Evolutionary conservation across 2,329 filamentous ascomycete species (phyloP), one percentile per base, ranked within the genome.

Genomic region (Erysiphe pulchra): DNA sequence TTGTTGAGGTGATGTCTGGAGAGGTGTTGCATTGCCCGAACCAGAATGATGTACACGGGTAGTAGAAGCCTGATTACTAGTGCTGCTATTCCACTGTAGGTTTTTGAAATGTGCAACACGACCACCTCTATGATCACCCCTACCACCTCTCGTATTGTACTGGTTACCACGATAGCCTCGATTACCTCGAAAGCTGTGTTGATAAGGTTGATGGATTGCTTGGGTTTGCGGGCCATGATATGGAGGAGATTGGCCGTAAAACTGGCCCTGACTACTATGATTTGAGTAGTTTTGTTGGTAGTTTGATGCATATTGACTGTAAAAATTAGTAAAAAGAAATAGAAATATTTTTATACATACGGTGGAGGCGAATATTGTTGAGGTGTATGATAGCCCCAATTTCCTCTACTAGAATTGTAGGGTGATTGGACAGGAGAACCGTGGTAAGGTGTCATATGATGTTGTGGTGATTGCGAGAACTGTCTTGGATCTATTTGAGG

Each of bases 11-110:
- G 57, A 57, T 43, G 49, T 45, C 31, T 59, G 56, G 32, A 59
- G 56, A 14, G 57, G 56, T 16, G 57, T 58, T 18, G 52, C 54
- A 43, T 55, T 55, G 2, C 55, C 60, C 20, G 62, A 58, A 47
- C 64, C 65, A 45, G 59, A 57, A 46, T 63, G 52, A 47, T 62
- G 58, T 33, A 59, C 54, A 47, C 70, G 65, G 56, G 69, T 70
- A 53, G 67, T 65, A 46, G 67, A 65, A 16, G 68, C 65, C 43
- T 66, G 65, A 36, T 47, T 51, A 39, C 74, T 68, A 18, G 28
- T 34, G 46, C 65, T 66, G 39, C 74, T 68, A 46, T 71, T 79
- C 79, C 82, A 86, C 41, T 83, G 80, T 2, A 75, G 59, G 61
- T 80, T 73, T 61, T 76, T 68, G 65, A 78, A 71, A 61, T 76